Percentiles rank a stretch among this genome's conserved stretches.
These are phyloP conservation scores for Kodamaea kaohsiungensis DNA, from an alignment of 805 yeast species.

Conservation along the genomic window DNA sequence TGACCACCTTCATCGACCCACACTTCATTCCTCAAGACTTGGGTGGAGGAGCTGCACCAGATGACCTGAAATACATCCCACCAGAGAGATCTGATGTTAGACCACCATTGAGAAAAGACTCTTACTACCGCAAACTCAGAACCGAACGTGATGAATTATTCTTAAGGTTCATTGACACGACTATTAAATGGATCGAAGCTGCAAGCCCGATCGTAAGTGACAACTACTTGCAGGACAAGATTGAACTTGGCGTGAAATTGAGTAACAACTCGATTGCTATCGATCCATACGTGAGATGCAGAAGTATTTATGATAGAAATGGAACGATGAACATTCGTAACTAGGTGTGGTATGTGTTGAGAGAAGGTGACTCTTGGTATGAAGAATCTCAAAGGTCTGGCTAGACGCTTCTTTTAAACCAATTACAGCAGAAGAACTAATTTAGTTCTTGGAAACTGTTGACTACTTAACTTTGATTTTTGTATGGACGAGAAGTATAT, in stretches of 20 bases:
- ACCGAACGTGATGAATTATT: slow-evolving; percentile 57
- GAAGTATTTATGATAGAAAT: slow-evolving; percentile 75
- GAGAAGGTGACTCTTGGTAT: too few species aligned
- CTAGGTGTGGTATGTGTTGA: background rate
- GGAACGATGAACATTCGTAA: slow-evolving; percentile 44
- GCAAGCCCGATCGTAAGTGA: slow-evolving; percentile 51
- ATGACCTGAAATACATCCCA: slow-evolving; percentile 55
- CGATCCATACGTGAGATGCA: slow-evolving; percentile 82
- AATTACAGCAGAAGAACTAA: too few species aligned
- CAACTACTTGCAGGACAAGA: slow-evolving; percentile 53
- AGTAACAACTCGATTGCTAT: slow-evolving; percentile 63
- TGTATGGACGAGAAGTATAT: background rate
- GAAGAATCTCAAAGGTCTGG: background rate
- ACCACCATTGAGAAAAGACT: slow-evolving; percentile 42
- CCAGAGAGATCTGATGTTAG: slow-evolving; percentile 61
- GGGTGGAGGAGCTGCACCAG: slow-evolving; percentile 68
- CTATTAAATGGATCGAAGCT: slow-evolving; percentile 76
- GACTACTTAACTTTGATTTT: background rate
- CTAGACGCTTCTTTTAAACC: background rate
- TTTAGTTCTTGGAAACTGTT: background rate
- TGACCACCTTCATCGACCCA: slow-evolving; percentile 59
- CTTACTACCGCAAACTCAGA: slow-evolving; percentile 40
- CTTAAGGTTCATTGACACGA: slow-evolving; percentile 58
- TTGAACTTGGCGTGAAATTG: slow-evolving; percentile 51
- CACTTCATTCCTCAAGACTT: slow-evolving; percentile 65